phyloP scores from a whole-genome alignment of 2,329 filamentous ascomycete genomes.

The Cordyceps militaris region DNA sequence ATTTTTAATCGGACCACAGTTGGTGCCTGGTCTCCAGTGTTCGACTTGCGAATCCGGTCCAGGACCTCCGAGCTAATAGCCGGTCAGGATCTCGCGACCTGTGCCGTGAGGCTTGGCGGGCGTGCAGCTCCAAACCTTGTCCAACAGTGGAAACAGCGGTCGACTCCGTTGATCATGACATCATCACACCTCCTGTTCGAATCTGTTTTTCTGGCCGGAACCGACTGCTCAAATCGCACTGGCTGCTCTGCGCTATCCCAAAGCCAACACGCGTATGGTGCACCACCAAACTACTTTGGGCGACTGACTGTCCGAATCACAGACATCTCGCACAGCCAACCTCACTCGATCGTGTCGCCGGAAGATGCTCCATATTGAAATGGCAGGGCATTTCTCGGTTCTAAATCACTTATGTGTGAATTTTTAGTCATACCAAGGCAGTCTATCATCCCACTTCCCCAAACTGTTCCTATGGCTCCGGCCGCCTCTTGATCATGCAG shows the following conservation, averaged over 20 bases:
- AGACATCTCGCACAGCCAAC: too few species aligned
- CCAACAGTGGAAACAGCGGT: not conserved
- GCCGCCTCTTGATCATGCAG: conserved; percentile 6
- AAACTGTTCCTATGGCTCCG: not conserved
- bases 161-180: conserved; percentile 9
- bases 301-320: too few species aligned
- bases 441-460: not conserved
- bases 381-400: too few species aligned
- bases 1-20: not conserved
- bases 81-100: not conserved
- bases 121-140: conserved; percentile 5
- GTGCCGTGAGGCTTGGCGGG: not conserved
- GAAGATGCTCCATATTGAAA: too few species aligned
- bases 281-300: too few species aligned
- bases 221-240: not conserved
- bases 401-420: not conserved
- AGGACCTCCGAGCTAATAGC: not conserved
- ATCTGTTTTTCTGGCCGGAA: not conserved
- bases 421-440: not conserved
- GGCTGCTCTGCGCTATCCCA: too few species aligned
- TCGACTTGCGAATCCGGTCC: not conserved
- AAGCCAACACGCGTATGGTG: too few species aligned
- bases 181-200: not conserved
- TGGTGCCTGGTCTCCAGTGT: not conserved
- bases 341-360: too few species aligned